Evolutionary conservation across 2,329 filamentous ascomycete species (phyloP).

Genomic region (Dactylellina haptotyla): DNA sequence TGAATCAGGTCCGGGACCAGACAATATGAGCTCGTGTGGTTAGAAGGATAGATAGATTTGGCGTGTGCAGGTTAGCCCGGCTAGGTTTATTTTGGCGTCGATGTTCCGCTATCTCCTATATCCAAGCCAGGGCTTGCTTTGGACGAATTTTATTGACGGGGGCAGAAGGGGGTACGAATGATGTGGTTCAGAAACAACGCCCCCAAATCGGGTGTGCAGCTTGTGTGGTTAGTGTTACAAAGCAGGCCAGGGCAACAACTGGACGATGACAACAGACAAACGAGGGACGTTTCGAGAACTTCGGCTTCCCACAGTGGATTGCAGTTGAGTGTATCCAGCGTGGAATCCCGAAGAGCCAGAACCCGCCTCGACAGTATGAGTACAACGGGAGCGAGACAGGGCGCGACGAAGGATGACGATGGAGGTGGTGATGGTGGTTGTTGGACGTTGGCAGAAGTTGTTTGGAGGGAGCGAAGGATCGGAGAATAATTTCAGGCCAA

Average conservation of each 20-base stretch:
- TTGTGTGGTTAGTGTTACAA: background rate
- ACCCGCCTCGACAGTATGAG: background rate
- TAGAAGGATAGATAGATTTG: background rate
- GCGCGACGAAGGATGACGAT: conserved; percentile 3
- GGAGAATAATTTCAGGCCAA: background rate
- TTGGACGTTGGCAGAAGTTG: background rate
- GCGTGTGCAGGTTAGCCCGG: background rate
- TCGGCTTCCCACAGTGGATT: conserved; percentile 10
- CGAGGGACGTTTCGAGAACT: background rate
- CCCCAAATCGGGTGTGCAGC: conserved; percentile 7
- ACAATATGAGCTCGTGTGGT: background rate
- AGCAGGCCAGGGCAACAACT: conserved; percentile 8
- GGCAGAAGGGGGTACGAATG: background rate
- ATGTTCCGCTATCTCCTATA: background rate
- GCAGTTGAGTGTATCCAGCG: conserved; percentile 28
- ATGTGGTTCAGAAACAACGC: background rate
- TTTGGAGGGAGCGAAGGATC: background rate
- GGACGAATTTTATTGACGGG: background rate
- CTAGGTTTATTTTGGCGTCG: too few species aligned
- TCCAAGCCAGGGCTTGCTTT: background rate
- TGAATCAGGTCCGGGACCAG: too few species aligned
- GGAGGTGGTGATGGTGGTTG: conserved; percentile 7
- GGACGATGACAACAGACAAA: background rate
- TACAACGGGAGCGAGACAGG: background rate
- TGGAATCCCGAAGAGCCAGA: background rate